Conservation (phyloP, 441 rosid species). For the Melastoma candidum region DNA sequence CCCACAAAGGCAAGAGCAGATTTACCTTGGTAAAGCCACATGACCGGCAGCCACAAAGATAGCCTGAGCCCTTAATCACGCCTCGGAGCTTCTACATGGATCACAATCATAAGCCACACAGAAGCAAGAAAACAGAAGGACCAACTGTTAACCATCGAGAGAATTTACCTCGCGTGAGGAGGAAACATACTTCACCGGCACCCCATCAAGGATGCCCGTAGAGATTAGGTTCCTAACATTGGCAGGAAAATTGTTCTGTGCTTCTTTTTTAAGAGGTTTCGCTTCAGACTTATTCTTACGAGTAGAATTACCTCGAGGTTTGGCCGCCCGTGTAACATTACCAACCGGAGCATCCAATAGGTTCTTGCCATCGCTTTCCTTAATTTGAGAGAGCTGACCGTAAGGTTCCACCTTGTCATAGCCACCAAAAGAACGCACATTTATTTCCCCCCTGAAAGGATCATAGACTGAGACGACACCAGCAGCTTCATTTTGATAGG, state of each 20-base stretch:
- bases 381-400: slow-evolving; percentile 4
- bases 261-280: slow-evolving; percentile 16
- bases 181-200: slow-evolving; percentile 6
- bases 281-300: slow-evolving; percentile 1
- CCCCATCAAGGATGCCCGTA: slow-evolving; percentile 6
- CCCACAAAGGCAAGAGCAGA: neutral
- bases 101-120: slow-evolving; percentile 1
- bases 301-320: neutral
- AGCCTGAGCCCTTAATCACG: slow-evolving; percentile 7
- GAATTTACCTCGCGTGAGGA: slow-evolving; percentile 5
- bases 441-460: slow-evolving; percentile 2
- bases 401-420: neutral
- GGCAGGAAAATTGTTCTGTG: slow-evolving; percentile 1
- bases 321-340: neutral
- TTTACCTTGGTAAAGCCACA: slow-evolving; percentile 2
- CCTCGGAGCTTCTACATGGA: slow-evolving; percentile 6
- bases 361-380: slow-evolving; percentile 1
- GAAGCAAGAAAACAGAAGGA: neutral
- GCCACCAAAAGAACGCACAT: slow-evolving; percentile 6
- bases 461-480: neutral
- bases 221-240: slow-evolving; percentile 10
- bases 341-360: slow-evolving; percentile 1
- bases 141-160: neutral
- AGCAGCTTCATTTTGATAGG: neutral
- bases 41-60: slow-evolving; percentile 8